Percentiles rank a stretch among this genome's conserved stretches.
These are phyloP conservation scores for Candida buenavistaensis DNA, from an alignment of 1,139 yeast species.

Conservation along the genomic window DNA sequence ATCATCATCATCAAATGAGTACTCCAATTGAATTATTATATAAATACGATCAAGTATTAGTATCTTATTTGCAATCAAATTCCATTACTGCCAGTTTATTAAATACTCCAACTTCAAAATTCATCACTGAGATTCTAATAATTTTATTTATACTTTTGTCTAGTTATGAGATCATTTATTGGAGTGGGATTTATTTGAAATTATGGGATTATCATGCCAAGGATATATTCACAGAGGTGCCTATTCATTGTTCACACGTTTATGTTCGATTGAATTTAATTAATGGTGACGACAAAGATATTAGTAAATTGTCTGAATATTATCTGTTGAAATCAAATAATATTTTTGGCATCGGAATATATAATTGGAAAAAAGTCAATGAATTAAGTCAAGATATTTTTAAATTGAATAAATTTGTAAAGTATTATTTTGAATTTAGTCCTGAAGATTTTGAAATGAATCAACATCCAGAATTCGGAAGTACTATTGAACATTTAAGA, in stretches of 20 bases:
- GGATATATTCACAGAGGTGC: conserved; percentile 66
- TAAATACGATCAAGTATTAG: conserved; percentile 15
- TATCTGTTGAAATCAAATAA: conserved; percentile 29
- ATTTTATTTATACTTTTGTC: conserved; percentile 34
- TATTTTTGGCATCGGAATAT: conserved; percentile 13
- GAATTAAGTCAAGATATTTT: conserved; percentile 22
- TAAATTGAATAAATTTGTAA: conserved; percentile 39
- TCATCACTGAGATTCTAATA: conserved; percentile 44
- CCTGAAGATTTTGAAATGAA: conserved; percentile 70
- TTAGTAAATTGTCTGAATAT: conserved; percentile 23
- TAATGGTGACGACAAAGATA: conserved; percentile 19
- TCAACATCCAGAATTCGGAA: conserved; percentile 67
- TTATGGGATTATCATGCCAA: conserved; percentile 65
- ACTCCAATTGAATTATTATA: conserved; percentile 14
- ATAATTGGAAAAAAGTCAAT: conserved; percentile 33
- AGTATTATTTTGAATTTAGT: conserved; percentile 73
- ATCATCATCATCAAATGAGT: too few species aligned
- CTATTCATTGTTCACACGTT: conserved; percentile 77
- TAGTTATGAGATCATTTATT: conserved; percentile 45
- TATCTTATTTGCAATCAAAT: conserved; percentile 15
- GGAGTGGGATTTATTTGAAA: conserved; percentile 48
- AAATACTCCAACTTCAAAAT: conserved; percentile 28
- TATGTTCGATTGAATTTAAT: conserved; percentile 53
- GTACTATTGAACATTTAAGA: conserved; percentile 63
- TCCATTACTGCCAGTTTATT: conserved; percentile 32